These are phyloP conservation scores for Backusella circina DNA, from an alignment of 192 early-diverging fungal genomes.

Conservation along the genomic window DNA sequence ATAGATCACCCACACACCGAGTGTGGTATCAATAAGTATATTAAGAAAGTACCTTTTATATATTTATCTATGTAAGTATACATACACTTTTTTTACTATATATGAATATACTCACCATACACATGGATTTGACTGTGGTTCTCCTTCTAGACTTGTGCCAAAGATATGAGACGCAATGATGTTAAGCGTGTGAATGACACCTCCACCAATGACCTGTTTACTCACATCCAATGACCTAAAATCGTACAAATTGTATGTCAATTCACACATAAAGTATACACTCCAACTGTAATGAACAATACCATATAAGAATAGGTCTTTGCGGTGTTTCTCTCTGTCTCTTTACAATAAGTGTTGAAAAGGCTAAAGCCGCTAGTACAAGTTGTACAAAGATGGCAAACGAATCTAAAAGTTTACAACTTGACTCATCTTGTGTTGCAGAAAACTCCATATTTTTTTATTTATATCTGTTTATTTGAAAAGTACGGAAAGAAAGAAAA, in stretches of 20 bases:
- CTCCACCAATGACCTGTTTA: constrained; percentile 70
- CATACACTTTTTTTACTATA: not conserved
- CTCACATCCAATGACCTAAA: constrained; percentile 68
- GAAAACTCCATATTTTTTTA: constrained; percentile 4
- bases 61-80: too few relatives aligned
- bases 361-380: constrained; percentile 61
- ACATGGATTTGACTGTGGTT: constrained; percentile 59
- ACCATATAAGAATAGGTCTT: constrained; percentile 67
- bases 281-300: not conserved
- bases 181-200: constrained; percentile 70
- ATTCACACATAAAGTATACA: not conserved
- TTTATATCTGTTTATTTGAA: not conserved
- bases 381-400: constrained; percentile 73
- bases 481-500: not conserved
- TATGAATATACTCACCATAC: constrained; percentile 60
- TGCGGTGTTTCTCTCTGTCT: constrained; percentile 66
- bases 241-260: not conserved
- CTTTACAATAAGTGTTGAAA: constrained; percentile 74
- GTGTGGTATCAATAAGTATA: constrained; percentile 73
- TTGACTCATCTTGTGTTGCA: constrained; percentile 7
- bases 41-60: constrained; percentile 62
- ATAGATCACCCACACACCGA: constrained; percentile 75
- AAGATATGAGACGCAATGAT: constrained; percentile 68
- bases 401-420: constrained; percentile 53
- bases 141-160: constrained; percentile 44